Conservation (phyloP, 1,284 basidiomycete species). For the Marasmius oreades region DNA sequence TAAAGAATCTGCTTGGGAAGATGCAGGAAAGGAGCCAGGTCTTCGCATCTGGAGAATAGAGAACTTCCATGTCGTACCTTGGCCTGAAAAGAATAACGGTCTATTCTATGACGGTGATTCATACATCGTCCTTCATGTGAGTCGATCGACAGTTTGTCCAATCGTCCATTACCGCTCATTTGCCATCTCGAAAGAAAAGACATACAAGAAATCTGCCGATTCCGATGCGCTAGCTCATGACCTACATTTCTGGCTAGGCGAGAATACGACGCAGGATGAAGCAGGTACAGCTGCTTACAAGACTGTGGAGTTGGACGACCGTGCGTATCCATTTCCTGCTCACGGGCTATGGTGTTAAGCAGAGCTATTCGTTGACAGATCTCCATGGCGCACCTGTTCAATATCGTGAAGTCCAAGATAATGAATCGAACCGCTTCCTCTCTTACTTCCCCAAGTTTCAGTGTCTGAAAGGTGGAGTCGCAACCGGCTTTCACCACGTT, state of each 20-base stretch:
- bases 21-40: slow-evolving; percentile 39
- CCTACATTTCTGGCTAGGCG: slow-evolving; percentile 65
- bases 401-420: slow-evolving; percentile 58
- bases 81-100: slow-evolving; percentile 49
- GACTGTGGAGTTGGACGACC: slow-evolving; percentile 65
- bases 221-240: slow-evolving; percentile 48
- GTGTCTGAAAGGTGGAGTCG: slow-evolving; percentile 51
- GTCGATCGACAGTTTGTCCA: slow-evolving; percentile 16
- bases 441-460: slow-evolving; percentile 56
- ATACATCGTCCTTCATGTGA: slow-evolving; percentile 58
- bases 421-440: slow-evolving; percentile 55
- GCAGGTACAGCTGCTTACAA: slow-evolving; percentile 66
- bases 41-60: slow-evolving; percentile 59
- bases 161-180: background rate
- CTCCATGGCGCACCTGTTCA: slow-evolving; percentile 53
- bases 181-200: slow-evolving; percentile 25
- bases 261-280: slow-evolving; percentile 58
- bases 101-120: slow-evolving; percentile 63
- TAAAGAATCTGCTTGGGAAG: slow-evolving; percentile 49
- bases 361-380: slow-evolving; percentile 32
- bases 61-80: slow-evolving; percentile 50
- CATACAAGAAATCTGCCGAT: slow-evolving; percentile 51
- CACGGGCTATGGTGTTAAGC: background rate
- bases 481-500: slow-evolving; percentile 61
- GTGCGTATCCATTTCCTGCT: slow-evolving; percentile 31